A percentile compares a stretch with the other conserved stretches of the same genome.
phyloP scores from a whole-genome alignment of 768 basidiomycete species.

The Cytidiella melzeri region DNA sequence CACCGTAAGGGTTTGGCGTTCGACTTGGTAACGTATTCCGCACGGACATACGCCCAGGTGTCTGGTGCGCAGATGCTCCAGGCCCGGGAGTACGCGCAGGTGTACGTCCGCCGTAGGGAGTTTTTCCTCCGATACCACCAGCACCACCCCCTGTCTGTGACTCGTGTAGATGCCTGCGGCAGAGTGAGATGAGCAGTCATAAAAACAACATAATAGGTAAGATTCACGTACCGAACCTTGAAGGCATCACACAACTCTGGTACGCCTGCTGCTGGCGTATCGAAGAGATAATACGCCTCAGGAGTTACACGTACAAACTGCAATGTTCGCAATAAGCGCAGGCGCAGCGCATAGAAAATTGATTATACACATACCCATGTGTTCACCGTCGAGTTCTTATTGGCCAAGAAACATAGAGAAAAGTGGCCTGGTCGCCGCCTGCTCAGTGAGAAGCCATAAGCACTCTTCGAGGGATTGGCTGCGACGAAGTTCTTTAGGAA shows the following conservation, averaged over 20 bases:
- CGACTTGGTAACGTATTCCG: constrained; percentile 52
- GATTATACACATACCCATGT: constrained; percentile 91
- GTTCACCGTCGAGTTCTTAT: constrained; percentile 83
- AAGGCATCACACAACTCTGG: constrained; percentile 95
- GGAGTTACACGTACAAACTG: constrained; percentile 85
- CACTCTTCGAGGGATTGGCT: constrained; percentile 90
- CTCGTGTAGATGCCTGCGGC: constrained; percentile 65
- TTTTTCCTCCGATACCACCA: constrained; percentile 57
- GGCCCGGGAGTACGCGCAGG: constrained; percentile 61
- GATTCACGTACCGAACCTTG: constrained; percentile 72
- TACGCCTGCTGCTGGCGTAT: constrained; percentile 85
- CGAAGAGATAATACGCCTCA: constrained; percentile 85
- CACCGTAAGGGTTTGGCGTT: constrained; percentile 76
- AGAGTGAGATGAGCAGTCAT: constrained; percentile 1
- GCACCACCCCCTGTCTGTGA: constrained; percentile 49
- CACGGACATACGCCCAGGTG: constrained; percentile 75
- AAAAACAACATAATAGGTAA: too few relatives aligned
- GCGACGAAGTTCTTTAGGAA: constrained; percentile 87
- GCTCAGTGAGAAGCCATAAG: constrained; percentile 93
- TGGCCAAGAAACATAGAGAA: constrained; percentile 88
- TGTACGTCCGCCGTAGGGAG: constrained; percentile 78
- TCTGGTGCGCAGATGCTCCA: constrained; percentile 32
- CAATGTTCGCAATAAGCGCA: background rate
- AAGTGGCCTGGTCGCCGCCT: constrained; percentile 89
- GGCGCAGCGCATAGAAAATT: constrained; percentile 1